phyloP scores from a whole-genome alignment of 257 asterid genomes.

The Solanum peruvianum region DNA sequence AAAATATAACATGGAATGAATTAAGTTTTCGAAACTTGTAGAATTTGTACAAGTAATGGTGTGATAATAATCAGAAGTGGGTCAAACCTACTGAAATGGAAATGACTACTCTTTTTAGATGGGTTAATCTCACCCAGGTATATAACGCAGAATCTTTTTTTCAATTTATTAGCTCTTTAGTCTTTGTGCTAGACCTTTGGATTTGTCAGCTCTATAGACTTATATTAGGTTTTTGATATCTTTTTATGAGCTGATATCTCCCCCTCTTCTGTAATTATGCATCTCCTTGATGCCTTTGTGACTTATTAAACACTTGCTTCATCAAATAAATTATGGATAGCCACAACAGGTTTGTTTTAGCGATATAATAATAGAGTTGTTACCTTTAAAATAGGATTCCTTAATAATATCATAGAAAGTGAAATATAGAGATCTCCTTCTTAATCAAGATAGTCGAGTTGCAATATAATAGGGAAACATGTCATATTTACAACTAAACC shows the following conservation, averaged over 20 bases:
- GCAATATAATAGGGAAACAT: neutral
- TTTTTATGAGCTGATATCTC: neutral
- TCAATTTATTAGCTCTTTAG: neutral
- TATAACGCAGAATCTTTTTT: neutral
- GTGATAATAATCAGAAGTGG: neutral
- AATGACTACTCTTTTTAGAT: neutral
- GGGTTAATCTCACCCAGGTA: neutral
- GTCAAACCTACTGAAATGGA: neutral
- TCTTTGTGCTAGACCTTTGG: neutral
- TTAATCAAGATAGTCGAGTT: neutral
- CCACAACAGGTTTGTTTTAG: neutral
- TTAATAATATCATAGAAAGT: neutral
- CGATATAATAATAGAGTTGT: neutral
- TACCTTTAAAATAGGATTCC: neutral
- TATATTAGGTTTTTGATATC: neutral
- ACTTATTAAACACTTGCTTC: neutral
- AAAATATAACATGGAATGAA: neutral
- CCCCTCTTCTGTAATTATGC: neutral
- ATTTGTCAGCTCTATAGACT: neutral
- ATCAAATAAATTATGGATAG: neutral
- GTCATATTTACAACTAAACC: neutral
- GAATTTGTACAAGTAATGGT: neutral
- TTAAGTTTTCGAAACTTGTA: neutral
- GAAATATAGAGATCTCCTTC: neutral
- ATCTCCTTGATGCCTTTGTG: neutral